Evolutionary conservation across 106 monocot species (phyloP).

Genomic region (Acorus calamus): DNA sequence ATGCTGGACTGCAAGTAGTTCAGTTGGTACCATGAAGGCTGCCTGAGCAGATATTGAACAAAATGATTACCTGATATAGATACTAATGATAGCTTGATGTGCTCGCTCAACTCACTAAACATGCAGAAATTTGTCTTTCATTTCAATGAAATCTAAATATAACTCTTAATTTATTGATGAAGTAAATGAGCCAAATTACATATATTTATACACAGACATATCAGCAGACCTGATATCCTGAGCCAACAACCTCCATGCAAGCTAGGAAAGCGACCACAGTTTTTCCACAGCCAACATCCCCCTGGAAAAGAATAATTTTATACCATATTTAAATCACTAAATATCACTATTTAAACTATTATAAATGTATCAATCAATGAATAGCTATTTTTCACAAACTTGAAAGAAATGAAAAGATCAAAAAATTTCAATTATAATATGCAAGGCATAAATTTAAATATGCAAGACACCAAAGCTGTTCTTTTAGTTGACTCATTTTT

Average conservation of each 20-base stretch:
- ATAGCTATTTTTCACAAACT: too few species aligned
- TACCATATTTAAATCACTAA: too few species aligned
- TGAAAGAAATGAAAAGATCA: not conserved
- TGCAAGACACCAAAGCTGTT: not conserved
- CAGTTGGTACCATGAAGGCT: constrained; percentile 97
- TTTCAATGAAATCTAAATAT: too few species aligned
- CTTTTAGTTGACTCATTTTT: too few species aligned
- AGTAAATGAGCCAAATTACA: not conserved
- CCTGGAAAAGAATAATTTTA: constrained; percentile 30
- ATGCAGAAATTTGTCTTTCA: too few species aligned
- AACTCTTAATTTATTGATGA: not conserved
- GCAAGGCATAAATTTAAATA: constrained; percentile 6
- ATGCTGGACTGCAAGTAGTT: constrained; percentile 85
- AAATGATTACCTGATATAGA: not conserved
- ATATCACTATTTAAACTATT: too few species aligned
- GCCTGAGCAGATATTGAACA: constrained; percentile 35
- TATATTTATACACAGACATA: not conserved
- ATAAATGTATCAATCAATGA: too few species aligned
- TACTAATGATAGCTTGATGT: not conserved
- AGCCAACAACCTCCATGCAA: constrained; percentile 91
- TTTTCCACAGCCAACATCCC: constrained; percentile 99
- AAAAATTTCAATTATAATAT: not conserved
- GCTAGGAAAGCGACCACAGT: constrained; percentile 93
- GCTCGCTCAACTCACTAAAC: too few species aligned
- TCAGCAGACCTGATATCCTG: constrained; percentile 78